Conservation (phyloP, 257 asterid genomes). For the Penstemon newberryi region DNA sequence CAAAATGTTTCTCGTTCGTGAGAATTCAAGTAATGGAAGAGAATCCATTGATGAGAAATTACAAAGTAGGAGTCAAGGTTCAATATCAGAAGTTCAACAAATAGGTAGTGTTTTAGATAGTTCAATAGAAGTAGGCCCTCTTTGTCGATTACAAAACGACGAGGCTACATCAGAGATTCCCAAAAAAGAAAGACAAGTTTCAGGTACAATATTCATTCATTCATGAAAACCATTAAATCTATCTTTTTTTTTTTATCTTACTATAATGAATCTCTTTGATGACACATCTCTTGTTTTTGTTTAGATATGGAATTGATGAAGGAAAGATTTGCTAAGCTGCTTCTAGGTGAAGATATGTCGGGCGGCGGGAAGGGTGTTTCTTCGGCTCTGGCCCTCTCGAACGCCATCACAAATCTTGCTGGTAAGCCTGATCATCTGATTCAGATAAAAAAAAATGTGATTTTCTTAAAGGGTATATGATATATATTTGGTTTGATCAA, state of each 20-base stretch:
- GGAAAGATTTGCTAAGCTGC: constrained; percentile 76
- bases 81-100: constrained; percentile 30
- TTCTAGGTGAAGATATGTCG: constrained; percentile 91
- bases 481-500: neutral
- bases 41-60: constrained; percentile 35
- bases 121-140: constrained; percentile 27
- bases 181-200: constrained; percentile 33
- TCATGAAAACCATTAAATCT: neutral
- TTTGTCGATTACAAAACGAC: constrained; percentile 31
- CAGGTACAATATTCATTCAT: constrained; percentile 35
- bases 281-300: constrained; percentile 15
- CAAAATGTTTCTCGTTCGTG: constrained; percentile 47
- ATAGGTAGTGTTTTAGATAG: constrained; percentile 28
- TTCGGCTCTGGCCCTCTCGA: constrained; percentile 84
- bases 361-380: constrained; percentile 96
- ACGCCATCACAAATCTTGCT: constrained; percentile 88
- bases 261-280: neutral
- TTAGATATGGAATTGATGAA: constrained; percentile 73
- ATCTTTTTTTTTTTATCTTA: neutral
- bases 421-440: constrained; percentile 35
- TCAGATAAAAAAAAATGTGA: no score
- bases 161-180: constrained; percentile 19
- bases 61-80: constrained; percentile 19
- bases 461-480: no score
- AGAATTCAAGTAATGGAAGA: constrained; percentile 13